Base-by-base conservation (phyloP, 2,329 filamentous ascomycete species). In the Aspergillus awamori region DNA sequence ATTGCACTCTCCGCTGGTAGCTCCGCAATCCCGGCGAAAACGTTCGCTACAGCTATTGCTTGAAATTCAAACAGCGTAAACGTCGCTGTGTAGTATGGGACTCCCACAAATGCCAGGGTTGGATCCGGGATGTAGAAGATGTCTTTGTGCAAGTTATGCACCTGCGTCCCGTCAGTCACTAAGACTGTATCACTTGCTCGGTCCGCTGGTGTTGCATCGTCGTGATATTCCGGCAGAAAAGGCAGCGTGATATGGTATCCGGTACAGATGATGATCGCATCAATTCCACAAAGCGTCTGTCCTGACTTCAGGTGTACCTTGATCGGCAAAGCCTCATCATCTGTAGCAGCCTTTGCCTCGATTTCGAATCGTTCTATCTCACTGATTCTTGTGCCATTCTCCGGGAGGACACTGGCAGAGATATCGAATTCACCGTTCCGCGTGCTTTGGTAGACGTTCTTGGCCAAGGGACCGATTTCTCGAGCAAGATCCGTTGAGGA, bases 11-110 rank as follows among this genome's bases (percentile, higher is more conserved):
- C 54, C 0, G 70, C 62, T 0, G 87, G 86, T 20, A 89, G 69
- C 1, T 67, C 63, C 0, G 80, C 81, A 33, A 79, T 76, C 0
- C 85, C 86, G 0, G 84, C 77, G 4, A 87, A 79, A 0, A 88
- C 82, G 2, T 84, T 81, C 0, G 87, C 84, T 0, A 89, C 77
- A 0, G 82, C 83, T 64, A 88, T 84, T 0, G 87, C 87, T 69
- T 91, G 89, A 65, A 89, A 89, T 62, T 91, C 88, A 62, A 90
- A 91, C 0, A 90, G 77, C 0, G 86, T 86, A 67, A 90, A 91
- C 0, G 88, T 90, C 0, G 87, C 86, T 0, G 85, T 85, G 67
- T 89, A 85, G 67, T 86, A 89, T 0, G 86, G 87, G 0, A 88
- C 84, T 0, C 88, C 88, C 17, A 90, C 77, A 63, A 90, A 90